These are phyloP conservation scores for Lolium multiflorum DNA, from an alignment of 176 grass and related monocot genomes.

Conservation along the genomic window DNA sequence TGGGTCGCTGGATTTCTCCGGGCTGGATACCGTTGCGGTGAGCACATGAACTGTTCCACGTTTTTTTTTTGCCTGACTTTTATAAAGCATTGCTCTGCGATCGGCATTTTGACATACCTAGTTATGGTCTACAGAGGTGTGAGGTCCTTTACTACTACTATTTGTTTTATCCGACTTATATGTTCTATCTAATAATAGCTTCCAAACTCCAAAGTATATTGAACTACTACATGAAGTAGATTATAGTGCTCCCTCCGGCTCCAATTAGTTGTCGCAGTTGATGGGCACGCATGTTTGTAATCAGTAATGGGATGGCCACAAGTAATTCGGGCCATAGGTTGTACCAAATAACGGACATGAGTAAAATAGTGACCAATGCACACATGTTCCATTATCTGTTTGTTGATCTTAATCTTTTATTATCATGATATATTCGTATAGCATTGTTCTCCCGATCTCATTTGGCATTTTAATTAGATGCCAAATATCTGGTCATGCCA, in stretches of 20 bases:
- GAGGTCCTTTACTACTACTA: too few relatives aligned
- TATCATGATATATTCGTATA: background rate
- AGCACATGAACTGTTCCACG: background rate
- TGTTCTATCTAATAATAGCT: too few relatives aligned
- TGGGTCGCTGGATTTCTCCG: conserved; percentile 65
- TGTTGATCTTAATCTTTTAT: background rate
- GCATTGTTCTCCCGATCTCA: background rate
- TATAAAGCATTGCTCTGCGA: background rate
- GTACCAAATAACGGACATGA: background rate
- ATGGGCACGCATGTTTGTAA: too few relatives aligned
- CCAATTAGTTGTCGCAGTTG: too few relatives aligned
- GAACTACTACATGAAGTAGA: too few relatives aligned
- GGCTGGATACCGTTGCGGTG: conserved; percentile 66
- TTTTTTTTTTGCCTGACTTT: background rate
- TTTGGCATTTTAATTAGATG: conserved; percentile 6
- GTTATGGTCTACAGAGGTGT: background rate
- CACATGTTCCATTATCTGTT: background rate
- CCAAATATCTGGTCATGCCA: background rate
- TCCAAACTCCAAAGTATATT: too few relatives aligned
- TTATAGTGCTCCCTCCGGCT: too few relatives aligned
- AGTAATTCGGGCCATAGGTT: too few relatives aligned
- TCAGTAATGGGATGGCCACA: too few relatives aligned
- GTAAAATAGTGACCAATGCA: conserved; percentile 9
- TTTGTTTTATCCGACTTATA: too few relatives aligned
- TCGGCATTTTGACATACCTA: background rate